Base-by-base conservation (phyloP, 345 rosid species). In the Sonneratia caseolaris region DNA sequence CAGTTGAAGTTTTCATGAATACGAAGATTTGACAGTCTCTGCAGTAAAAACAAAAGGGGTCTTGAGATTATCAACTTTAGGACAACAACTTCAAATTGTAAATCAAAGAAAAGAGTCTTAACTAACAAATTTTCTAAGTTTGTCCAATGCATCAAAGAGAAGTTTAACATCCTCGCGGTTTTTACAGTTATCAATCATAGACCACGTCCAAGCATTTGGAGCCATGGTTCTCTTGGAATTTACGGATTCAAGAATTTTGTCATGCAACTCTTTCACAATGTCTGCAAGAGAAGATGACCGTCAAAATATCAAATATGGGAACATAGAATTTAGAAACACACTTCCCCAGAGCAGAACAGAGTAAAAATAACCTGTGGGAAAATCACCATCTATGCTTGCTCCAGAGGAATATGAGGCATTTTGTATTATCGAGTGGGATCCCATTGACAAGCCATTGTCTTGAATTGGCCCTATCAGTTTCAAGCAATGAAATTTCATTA, bases 181-280 rank as follows among this genome's bases (percentile, higher is more conserved):
- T 71, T 82, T 80, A 77, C 98, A 93, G 47, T 79, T 89, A 59
- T 70, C 85, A 71, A 93, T 84, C 88, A 93, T 68, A 4, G 91
- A 85, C 94, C 97, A 89, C 69, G 85, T 37, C 93, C 93, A 93
- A 68, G 93, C 85, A 69, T 93, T 93, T 0, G 95, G 97, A 16
- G 96, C 75, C 96, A 87, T 88, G 5, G 97, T 81, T 64, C 87
- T 78, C 80, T 82, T 89, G 12, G 70, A 79, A 75, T 84, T 81
- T 32, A 91, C 80, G 2, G 96, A 93, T 7, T 86, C 81, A 22
- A 87, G 72, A 66, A 93, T 87, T 70, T 81, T 83, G 27, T 81
- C 91, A 71, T 86, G 76, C 43, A 87, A 61, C 80, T 89, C 97
- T 83, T 93, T 89, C 72, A 91, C 97, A 12, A 79, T 72, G 67